Percentiles rank a stretch among this genome's conserved stretches.
Conservation (phyloP, 257 asterid species). For the Solanum virginianum region DNA sequence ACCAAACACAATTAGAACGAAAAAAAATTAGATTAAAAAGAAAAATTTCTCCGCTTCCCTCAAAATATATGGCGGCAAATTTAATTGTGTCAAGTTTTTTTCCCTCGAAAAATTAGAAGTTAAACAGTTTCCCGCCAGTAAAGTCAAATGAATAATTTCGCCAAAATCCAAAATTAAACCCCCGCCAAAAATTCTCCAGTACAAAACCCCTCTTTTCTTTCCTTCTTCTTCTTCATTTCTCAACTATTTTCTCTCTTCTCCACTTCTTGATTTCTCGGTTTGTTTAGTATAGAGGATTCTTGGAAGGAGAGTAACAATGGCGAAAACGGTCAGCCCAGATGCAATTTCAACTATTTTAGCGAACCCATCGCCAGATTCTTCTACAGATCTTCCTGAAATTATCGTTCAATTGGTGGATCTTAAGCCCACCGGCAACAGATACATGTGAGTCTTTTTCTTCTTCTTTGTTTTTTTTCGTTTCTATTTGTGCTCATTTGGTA, state of each 20-base stretch:
- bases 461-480: neutral
- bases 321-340: slow-evolving; percentile 43
- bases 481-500: neutral
- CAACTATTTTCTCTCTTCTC: neutral
- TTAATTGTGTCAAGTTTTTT: neutral
- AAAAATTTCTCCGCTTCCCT: neutral
- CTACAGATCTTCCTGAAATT: slow-evolving; percentile 53
- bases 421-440: slow-evolving; percentile 43
- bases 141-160: neutral
- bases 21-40: too few species aligned
- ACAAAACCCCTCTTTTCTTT: neutral
- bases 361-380: slow-evolving; percentile 65
- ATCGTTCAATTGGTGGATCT: slow-evolving; percentile 73
- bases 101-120: neutral
- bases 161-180: slow-evolving; percentile 2
- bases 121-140: slow-evolving; percentile 14
- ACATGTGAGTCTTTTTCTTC: slow-evolving; percentile 23
- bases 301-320: slow-evolving; percentile 17
- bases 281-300: neutral
- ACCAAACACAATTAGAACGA: neutral
- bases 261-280: neutral
- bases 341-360: slow-evolving; percentile 54
- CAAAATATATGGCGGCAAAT: neutral
- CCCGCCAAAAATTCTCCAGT: slow-evolving; percentile 17
- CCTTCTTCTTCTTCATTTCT: neutral